Conservation (phyloP, 2,329 filamentous ascomycete species). For the Chaetothyriales sp. region DNA sequence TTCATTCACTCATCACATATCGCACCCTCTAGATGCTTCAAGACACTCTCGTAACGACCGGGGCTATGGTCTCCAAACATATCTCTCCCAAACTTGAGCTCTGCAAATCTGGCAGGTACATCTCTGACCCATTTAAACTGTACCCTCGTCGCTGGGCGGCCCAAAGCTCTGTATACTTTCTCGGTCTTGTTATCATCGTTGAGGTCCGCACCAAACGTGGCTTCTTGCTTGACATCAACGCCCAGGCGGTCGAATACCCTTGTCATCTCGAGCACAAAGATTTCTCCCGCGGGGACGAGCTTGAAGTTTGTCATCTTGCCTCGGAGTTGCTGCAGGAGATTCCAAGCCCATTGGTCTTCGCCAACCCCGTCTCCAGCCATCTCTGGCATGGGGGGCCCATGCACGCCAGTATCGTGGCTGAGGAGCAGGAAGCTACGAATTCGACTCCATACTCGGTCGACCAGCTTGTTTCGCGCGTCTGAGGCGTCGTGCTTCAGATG, state of each 20-base stretch:
- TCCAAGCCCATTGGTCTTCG: constrained; percentile 54
- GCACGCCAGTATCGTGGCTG: constrained; percentile 15
- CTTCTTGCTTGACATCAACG: constrained; percentile 25
- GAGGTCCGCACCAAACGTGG: constrained; percentile 30
- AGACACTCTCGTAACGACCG: constrained; percentile 54
- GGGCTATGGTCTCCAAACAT: constrained; percentile 67
- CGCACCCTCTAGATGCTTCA: constrained; percentile 42
- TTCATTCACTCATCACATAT: constrained; percentile 25
- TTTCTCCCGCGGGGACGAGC: constrained; percentile 59
- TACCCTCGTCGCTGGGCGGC: constrained; percentile 50
- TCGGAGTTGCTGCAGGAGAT: constrained; percentile 50
- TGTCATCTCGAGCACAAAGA: constrained; percentile 56
- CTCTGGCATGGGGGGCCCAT: constrained; percentile 26
- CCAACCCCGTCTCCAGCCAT: constrained; percentile 37
- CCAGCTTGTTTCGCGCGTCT: constrained; percentile 51
- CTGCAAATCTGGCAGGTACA: constrained; percentile 54
- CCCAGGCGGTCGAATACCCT: constrained; percentile 48
- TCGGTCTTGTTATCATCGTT: constrained; percentile 18
- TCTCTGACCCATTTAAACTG: constrained; percentile 57
- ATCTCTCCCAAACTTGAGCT: constrained; percentile 54
- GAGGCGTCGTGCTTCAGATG: constrained; percentile 59
- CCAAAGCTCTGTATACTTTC: constrained; percentile 28
- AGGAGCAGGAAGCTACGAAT: constrained; percentile 34
- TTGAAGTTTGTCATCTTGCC: constrained; percentile 55
- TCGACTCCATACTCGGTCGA: constrained; percentile 49